A percentile compares a stretch with the other conserved stretches of the same genome.
These are phyloP conservation scores for Epipyxis sp. DNA, from an alignment of 108 stramenopile genomes.

Conservation along the genomic window DNA sequence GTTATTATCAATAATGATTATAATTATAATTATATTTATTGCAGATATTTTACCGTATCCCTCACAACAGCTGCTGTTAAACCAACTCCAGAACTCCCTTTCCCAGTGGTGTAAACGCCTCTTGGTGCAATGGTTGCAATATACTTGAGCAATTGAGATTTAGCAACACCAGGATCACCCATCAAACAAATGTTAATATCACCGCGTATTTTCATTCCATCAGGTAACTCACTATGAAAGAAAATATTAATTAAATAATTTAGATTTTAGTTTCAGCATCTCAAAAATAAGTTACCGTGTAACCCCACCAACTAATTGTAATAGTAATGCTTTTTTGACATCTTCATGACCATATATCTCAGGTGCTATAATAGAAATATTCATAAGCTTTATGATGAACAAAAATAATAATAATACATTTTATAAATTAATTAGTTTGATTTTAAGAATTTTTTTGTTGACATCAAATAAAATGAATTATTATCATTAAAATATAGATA, in stretches of 20 bases:
- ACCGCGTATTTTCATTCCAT: constrained; percentile 94
- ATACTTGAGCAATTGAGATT: constrained; percentile 95
- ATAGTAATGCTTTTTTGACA: constrained; percentile 87
- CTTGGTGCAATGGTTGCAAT: constrained; percentile 87
- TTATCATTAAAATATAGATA: neutral
- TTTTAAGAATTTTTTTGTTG: too few relatives aligned
- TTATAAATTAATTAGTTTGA: too few relatives aligned
- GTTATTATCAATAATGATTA: too few relatives aligned
- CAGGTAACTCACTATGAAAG: constrained; percentile 53
- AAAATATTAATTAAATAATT: neutral
- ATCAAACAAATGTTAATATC: constrained; percentile 54
- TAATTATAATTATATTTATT: too few relatives aligned
- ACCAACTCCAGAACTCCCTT: constrained; percentile 94
- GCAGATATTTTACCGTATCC: constrained; percentile 72
- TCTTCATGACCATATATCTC: constrained; percentile 98
- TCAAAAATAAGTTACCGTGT: constrained; percentile 53
- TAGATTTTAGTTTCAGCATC: neutral
- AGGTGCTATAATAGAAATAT: constrained; percentile 74
- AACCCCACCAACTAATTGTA: constrained; percentile 93
- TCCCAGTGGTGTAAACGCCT: constrained; percentile 94
- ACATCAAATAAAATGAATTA: too few relatives aligned
- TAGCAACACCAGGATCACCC: constrained; percentile 99
- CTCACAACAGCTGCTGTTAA: constrained; percentile 94
- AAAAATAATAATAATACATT: too few relatives aligned
- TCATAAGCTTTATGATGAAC: neutral